These are phyloP conservation scores for Aspergillus olivimuriae DNA, from an alignment of 495 filamentous ascomycete genomes.

Conservation along the genomic window DNA sequence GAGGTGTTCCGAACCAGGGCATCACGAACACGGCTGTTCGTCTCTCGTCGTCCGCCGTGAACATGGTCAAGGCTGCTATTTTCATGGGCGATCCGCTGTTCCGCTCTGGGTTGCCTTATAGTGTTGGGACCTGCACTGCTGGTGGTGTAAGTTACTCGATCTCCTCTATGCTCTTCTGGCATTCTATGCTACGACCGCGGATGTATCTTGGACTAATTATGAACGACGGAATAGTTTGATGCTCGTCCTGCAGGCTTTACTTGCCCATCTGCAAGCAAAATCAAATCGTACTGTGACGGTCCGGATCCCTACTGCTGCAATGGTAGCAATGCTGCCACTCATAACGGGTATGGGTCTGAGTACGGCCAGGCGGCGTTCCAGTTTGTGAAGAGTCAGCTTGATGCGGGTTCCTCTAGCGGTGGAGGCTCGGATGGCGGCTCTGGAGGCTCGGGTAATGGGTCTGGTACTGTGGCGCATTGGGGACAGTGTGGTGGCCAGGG, in stretches of 20 bases:
- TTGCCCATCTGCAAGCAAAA: conserved; percentile 46
- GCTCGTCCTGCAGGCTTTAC: conserved; percentile 48
- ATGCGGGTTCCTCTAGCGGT: background rate
- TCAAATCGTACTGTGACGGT: conserved; percentile 57
- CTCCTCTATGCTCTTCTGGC: background rate
- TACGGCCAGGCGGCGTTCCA: conserved; percentile 52
- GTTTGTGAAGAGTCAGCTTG: conserved; percentile 47
- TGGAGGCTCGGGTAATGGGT: background rate
- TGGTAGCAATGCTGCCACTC: conserved; percentile 48
- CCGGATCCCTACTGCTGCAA: conserved; percentile 61
- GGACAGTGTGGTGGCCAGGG: conserved; percentile 36
- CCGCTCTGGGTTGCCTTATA: conserved; percentile 47
- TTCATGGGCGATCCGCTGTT: conserved; percentile 58
- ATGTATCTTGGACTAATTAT: too few relatives aligned
- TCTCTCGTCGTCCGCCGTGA: conserved; percentile 37
- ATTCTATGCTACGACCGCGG: too few relatives aligned
- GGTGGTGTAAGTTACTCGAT: conserved; percentile 45
- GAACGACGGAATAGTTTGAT: conserved; percentile 40
- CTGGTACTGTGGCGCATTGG: conserved; percentile 6
- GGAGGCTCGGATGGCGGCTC: background rate
- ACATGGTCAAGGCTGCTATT: conserved; percentile 54
- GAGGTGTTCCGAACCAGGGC: conserved; percentile 47
- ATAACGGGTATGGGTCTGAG: conserved; percentile 52
- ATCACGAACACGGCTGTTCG: conserved; percentile 40
- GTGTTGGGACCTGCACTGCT: conserved; percentile 52